Percentiles rank a stretch among this genome's conserved stretches.
phyloP scores from a whole-genome alignment of 805 yeast genomes.

The Starmera pachycereana region DNA sequence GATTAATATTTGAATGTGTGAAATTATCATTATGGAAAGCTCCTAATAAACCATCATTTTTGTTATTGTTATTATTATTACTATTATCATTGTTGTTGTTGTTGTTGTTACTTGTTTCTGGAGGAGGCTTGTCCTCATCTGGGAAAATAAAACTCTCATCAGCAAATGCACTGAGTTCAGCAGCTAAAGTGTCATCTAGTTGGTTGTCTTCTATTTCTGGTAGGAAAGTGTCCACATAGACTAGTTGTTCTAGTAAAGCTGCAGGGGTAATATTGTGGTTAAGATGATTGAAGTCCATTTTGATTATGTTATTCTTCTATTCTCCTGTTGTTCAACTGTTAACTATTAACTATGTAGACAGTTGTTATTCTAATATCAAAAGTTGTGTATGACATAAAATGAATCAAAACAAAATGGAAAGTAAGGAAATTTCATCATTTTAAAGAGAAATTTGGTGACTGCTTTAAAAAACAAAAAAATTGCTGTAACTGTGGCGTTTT shows the following conservation, averaged over 20 bases:
- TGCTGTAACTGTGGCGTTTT: too few relatives aligned
- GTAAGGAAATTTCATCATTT: too few relatives aligned
- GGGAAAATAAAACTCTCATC: slow-evolving; percentile 75
- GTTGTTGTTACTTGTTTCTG: slow-evolving; percentile 5
- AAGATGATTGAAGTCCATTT: background rate
- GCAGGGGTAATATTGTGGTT: slow-evolving; percentile 24
- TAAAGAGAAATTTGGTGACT: too few relatives aligned
- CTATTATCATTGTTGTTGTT: slow-evolving; percentile 5
- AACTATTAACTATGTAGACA: too few relatives aligned
- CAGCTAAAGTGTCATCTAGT: slow-evolving; percentile 43
- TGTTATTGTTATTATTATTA: slow-evolving; percentile 5
- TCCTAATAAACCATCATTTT: slow-evolving; percentile 1
- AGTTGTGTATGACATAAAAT: too few relatives aligned
- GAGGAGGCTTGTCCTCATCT: slow-evolving; percentile 63
- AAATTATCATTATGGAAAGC: background rate
- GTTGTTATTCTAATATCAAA: too few relatives aligned
- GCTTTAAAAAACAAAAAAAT: too few relatives aligned
- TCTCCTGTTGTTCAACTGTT: too few relatives aligned
- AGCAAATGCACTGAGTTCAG: slow-evolving; percentile 73
- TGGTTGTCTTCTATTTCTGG: slow-evolving; percentile 35
- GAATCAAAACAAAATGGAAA: too few relatives aligned
- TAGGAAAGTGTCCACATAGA: slow-evolving; percentile 70
- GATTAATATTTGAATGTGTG: background rate
- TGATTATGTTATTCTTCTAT: background rate
- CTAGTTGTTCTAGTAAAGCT: slow-evolving; percentile 60